Evolutionary conservation across 2,329 filamentous ascomycete genomes (phyloP), one percentile per base, ranked within the genome.

Genomic region (Colletotrichum liriopes): DNA sequence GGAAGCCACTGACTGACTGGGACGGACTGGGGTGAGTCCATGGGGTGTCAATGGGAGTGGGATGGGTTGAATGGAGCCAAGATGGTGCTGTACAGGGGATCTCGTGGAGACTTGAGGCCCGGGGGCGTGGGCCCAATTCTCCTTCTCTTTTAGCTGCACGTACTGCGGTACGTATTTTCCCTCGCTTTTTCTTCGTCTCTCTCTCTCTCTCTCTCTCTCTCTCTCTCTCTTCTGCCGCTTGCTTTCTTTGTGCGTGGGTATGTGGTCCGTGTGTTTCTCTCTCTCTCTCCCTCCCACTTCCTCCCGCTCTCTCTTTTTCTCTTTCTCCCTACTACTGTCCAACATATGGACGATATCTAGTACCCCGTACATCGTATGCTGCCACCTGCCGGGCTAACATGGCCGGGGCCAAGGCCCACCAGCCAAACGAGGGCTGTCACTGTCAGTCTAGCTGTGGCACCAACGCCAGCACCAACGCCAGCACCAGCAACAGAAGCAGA

Each of bases 1-100:
- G n/a, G 39, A 14, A 16, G 52, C 29, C 29, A 32, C 29, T 8
- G 35, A 37, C 35, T 9, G 35, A 37, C 35, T 37, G 35, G 52
- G 32, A 39, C 26, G 49, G 49, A 37, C 51, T 29, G 54, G 63
- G 54, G 41, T 39, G 32, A 23, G 54, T 51, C 43, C 58, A 45
- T 52, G 61, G 58, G 37, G 69, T 69, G 58, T 59, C 58, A 58
- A 63, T 63, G 65, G 69, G 51, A 62, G 68, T 68, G 68, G 64
- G 32, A 62, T 68, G 45, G 64, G 51, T 63, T 59, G 59, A 69
- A 64, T 69, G 65, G 65, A 59, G 69, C 65, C 69, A 59, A 69
- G 69, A 72, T 69, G 69, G 59, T 59, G 47, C 45, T 51, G 59
- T 59, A 35, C 59, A 71, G 64, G 67, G 59, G 23, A 41, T 52